Evolutionary conservation across 2,329 filamentous ascomycete genomes (phyloP), one percentile per base, ranked within the genome.

Genomic region (Colletotrichum sp.): DNA sequence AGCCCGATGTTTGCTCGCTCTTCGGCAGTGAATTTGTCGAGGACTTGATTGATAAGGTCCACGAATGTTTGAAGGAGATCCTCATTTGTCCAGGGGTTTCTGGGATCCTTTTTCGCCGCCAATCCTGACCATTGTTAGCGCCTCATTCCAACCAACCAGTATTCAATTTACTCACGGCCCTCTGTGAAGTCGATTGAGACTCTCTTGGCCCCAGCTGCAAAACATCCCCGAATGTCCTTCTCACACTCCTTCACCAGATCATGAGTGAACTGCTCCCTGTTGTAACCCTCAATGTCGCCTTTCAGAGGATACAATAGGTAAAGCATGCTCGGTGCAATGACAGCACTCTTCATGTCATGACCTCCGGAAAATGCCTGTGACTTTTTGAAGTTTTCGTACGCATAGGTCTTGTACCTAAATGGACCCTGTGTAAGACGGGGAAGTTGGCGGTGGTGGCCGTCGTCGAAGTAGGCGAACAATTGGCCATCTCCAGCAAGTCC

Each of bases 141-240:
- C 55, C 18, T 10, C 3, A 30, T n/a, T 3, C 6, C 8, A 10
- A 4, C 8, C 5, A 28, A 60, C 1, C 0, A 16, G 8, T 18
- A 30, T 1, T 10, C 26, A 6, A 28, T 28, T 15, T 2, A 21
- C 59, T n/a, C 16, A 63, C 59, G 59, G 24, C 59, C 59, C 13
- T 34, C 59, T 8, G 59, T 63, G n/a, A 63, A 63, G 30, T 63
- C 59, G 32, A 63, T 34, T 9, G 59, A 63, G 2, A 63, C 59
- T 15, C 30, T 63, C 18, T 63, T 34, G 3, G 59, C 12, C 3
- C 59, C 59, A 32, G 30, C 28, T 13, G 28, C 59, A 21, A 63
- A 63, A 34, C 59, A 63, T 34, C 59, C 59, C 30, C 32, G 32
- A 10, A 36, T 24, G 21, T 63, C 60, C n/a, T 63, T 63, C 60